Conservation (phyloP, 2,329 filamentous ascomycete species). For the Fusarium anguioides region DNA sequence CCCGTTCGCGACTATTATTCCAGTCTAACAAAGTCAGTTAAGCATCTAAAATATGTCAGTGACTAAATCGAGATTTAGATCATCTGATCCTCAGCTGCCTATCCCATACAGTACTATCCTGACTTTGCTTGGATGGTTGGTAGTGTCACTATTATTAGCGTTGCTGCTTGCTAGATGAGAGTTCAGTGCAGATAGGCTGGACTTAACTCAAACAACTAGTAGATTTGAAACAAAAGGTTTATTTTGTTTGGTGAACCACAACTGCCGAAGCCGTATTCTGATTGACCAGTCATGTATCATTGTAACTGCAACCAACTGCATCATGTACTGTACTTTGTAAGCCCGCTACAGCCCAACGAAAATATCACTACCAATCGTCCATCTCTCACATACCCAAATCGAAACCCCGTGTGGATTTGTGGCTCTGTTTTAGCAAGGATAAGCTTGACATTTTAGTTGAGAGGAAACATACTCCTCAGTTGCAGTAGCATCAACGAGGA, state of each 20-base stretch:
- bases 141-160: conserved; percentile 1
- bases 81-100: conserved; percentile 10
- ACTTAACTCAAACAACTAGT: conserved; percentile 13
- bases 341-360: background rate
- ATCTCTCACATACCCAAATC: background rate
- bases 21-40: background rate
- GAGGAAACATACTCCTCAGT: background rate
- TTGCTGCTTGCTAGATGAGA: background rate
- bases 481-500: background rate
- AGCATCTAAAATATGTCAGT: background rate
- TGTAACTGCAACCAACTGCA: conserved; percentile 1
- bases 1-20: conserved; percentile 1
- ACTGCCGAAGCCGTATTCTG: conserved; percentile 12
- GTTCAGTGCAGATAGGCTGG: background rate
- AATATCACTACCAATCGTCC: conserved; percentile 9
- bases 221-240: background rate
- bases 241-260: background rate
- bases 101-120: no score
- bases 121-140: background rate
- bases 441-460: conserved; percentile 14
- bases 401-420: conserved; percentile 1
- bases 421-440: conserved; percentile 11
- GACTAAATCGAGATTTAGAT: background rate
- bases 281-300: conserved; percentile 7
- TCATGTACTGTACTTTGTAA: background rate